Conservation (phyloP, 306 rosid genomes). For the Rosa multiflora region DNA sequence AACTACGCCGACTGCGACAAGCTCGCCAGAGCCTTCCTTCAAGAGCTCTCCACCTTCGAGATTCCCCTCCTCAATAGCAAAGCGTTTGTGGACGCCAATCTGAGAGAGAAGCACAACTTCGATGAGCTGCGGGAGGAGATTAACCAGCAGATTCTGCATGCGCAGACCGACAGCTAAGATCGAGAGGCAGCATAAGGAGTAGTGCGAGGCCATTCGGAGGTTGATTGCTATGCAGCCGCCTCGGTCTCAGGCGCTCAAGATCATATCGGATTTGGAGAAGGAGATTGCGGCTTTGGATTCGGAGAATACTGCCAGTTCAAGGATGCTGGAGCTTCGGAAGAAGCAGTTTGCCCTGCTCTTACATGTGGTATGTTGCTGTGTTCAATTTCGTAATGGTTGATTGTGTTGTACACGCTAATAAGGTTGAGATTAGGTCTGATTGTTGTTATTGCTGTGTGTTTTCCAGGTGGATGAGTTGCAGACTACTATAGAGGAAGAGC, state of each 20-base stretch:
- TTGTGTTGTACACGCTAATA: neutral
- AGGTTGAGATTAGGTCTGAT: neutral
- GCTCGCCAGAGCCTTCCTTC: constrained; percentile 73
- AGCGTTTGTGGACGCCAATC: constrained; percentile 75
- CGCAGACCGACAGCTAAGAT: constrained; percentile 78
- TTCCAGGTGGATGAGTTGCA: constrained; percentile 94
- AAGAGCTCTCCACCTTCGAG: constrained; percentile 80
- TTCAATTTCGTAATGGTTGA: neutral
- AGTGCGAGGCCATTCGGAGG: constrained; percentile 84
- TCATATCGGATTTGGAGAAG: constrained; percentile 57
- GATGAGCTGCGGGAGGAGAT: constrained; percentile 80
- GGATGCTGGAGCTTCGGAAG: constrained; percentile 87
- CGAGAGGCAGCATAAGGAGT: constrained; percentile 89
- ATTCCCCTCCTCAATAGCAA: constrained; percentile 87
- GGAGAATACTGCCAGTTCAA: constrained; percentile 63
- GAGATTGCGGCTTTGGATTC: constrained; percentile 65
- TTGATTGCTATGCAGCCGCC: constrained; percentile 73
- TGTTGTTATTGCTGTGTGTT: constrained; percentile 7
- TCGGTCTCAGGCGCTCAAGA: constrained; percentile 52
- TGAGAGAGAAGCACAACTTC: constrained; percentile 86
- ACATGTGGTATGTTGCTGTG: constrained; percentile 65
- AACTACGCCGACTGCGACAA: constrained; percentile 67
- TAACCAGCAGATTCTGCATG: constrained; percentile 61
- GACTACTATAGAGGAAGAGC: constrained; percentile 86
- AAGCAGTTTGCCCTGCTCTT: constrained; percentile 80